phyloP scores from a whole-genome alignment of 75 land plant species.

The Selaginella tamariscina region DNA sequence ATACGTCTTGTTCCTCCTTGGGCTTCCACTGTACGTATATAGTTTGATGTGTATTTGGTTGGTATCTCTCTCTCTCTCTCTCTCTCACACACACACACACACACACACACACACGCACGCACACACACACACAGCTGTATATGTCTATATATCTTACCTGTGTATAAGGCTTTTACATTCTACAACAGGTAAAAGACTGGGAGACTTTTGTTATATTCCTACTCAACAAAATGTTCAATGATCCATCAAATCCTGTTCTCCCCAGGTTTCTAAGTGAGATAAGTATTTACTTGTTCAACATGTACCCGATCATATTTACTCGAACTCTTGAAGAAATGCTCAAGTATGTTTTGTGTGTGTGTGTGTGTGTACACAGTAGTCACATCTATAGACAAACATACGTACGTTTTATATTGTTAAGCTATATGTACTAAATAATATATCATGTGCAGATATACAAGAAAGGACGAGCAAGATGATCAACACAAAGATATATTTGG shows the following conservation, averaged over 20 bases:
- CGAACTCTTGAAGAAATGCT: constrained; percentile 28
- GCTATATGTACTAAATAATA: no score
- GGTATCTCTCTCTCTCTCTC: neutral
- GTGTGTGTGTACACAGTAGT: neutral
- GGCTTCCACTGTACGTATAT: constrained; percentile 43
- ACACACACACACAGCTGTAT: no score
- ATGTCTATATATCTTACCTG: no score
- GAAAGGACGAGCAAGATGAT: neutral
- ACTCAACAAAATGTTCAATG: constrained; percentile 59
- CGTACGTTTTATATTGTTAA: neutral
- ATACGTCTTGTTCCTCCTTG: constrained; percentile 44
- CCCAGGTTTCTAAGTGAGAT: constrained; percentile 56
- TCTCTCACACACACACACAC: no score
- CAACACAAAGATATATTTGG: constrained; percentile 43
- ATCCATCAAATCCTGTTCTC: constrained; percentile 65
- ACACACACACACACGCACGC: no score
- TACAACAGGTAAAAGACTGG: constrained; percentile 58
- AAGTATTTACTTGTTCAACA: constrained; percentile 41
- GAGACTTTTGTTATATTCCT: constrained; percentile 30
- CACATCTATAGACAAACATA: neutral
- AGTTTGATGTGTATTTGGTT: neutral
- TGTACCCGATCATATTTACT: constrained; percentile 32
- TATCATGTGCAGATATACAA: constrained; percentile 2
- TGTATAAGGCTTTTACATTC: no score
- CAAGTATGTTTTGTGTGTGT: constrained; percentile 41